A percentile compares a stretch with the other conserved stretches of the same genome.
Conservation (phyloP, 2,329 filamentous ascomycete genomes). For the Ceratocystis destructans region DNA sequence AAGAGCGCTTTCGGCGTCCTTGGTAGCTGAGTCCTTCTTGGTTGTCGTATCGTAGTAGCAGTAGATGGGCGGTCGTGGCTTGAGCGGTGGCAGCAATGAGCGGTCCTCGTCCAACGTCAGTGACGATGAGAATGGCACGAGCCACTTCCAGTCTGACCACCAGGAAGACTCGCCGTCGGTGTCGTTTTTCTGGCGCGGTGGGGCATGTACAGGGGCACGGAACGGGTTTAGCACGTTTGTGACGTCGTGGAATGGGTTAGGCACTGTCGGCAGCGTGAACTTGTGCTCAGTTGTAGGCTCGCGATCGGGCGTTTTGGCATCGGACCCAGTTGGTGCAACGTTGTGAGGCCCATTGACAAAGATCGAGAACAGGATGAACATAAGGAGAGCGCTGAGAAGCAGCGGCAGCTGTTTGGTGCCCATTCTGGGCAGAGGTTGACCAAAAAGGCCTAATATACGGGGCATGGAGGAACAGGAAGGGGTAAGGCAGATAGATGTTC, state of each 20-base stretch:
- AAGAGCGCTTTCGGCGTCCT: constrained; percentile 62
- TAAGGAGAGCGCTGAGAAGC: constrained; percentile 36
- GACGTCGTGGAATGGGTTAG: constrained; percentile 28
- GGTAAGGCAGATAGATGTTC: not conserved
- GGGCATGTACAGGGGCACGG: constrained; percentile 53
- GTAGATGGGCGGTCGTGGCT: constrained; percentile 60
- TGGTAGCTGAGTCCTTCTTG: constrained; percentile 47
- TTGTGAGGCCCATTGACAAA: constrained; percentile 30
- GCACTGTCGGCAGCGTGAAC: constrained; percentile 37
- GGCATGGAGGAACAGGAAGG: constrained; percentile 29
- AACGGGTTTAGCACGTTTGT: constrained; percentile 51
- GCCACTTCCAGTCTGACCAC: constrained; percentile 84
- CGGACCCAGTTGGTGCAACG: not conserved
- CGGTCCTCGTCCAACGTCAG: constrained; percentile 70
- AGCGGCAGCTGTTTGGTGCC: constrained; percentile 39
- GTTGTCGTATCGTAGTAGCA: constrained; percentile 71
- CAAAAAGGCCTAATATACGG: constrained; percentile 30
- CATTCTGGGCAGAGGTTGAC: constrained; percentile 37
- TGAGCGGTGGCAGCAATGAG: constrained; percentile 66
- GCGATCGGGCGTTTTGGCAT: not conserved
- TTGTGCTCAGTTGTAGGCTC: constrained; percentile 30
- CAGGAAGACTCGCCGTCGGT: constrained; percentile 66
- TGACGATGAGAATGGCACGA: constrained; percentile 67
- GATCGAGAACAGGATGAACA: constrained; percentile 41
- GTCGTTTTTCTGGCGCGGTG: constrained; percentile 62